These are phyloP conservation scores for Ceratocystiopsis minuta DNA, from an alignment of 2,329 filamentous ascomycete genomes.

Conservation along the genomic window DNA sequence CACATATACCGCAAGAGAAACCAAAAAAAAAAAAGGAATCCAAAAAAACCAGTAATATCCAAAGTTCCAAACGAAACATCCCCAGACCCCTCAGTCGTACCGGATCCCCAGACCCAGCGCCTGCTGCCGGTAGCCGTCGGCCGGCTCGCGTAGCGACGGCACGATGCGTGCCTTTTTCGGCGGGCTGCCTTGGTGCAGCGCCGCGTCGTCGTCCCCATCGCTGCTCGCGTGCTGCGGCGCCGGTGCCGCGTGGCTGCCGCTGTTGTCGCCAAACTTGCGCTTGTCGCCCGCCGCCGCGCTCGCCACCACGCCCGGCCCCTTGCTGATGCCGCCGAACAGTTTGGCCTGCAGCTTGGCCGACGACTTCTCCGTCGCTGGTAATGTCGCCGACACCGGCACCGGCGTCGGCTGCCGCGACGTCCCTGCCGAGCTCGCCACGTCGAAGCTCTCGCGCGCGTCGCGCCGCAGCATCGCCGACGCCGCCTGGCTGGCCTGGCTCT, in stretches of 20 bases:
- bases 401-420: slow-evolving; percentile 25
- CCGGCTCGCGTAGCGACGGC: slow-evolving; percentile 20
- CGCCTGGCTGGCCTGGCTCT: slow-evolving; percentile 61
- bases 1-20: too few relatives aligned
- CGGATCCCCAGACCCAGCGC: slow-evolving; percentile 34
- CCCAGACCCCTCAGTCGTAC: slow-evolving; percentile 16
- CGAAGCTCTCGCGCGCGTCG: slow-evolving; percentile 34
- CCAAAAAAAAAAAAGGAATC: too few relatives aligned
- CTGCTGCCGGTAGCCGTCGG: slow-evolving; percentile 8
- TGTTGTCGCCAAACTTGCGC: slow-evolving; percentile 27
- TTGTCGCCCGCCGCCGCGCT: slow-evolving; percentile 20
- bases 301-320: slow-evolving; percentile 14
- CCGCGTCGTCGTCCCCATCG: slow-evolving; percentile 14
- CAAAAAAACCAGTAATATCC: too few relatives aligned
- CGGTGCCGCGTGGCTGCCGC: slow-evolving; percentile 8
- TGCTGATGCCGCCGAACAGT: slow-evolving; percentile 27
- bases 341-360: slow-evolving; percentile 32
- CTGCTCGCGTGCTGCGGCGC: slow-evolving; percentile 16
- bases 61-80: too few relatives aligned
- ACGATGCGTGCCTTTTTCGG: slow-evolving; percentile 32
- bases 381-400: slow-evolving; percentile 5
- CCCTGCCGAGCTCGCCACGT: slow-evolving; percentile 24
- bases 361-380: slow-evolving; percentile 21
- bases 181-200: slow-evolving; percentile 25
- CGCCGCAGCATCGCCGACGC: slow-evolving; percentile 58